phyloP scores from a whole-genome alignment of 192 early-diverging fungal species.

The Coemansia sp. region DNA sequence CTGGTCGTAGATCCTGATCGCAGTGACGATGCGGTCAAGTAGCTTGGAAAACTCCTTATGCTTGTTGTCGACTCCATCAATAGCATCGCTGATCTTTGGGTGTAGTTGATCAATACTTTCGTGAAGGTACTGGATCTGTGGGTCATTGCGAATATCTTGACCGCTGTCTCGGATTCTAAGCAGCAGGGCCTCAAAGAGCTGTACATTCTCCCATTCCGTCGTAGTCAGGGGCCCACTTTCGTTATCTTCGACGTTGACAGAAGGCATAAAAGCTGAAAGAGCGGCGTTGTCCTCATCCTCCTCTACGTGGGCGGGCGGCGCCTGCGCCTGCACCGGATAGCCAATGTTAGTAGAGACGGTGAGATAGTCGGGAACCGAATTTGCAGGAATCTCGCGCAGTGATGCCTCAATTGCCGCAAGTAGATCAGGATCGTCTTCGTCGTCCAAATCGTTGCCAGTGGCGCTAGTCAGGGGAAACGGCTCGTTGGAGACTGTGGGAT shows the following conservation, averaged over 20 bases:
- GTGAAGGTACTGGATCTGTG: slow-evolving; percentile 82
- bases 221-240: slow-evolving; percentile 65
- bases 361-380: slow-evolving; percentile 31
- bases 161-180: slow-evolving; percentile 79
- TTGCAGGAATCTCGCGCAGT: slow-evolving; percentile 59
- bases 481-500: slow-evolving; percentile 32
- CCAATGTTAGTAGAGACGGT: slow-evolving; percentile 11
- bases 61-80: slow-evolving; percentile 77
- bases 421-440: slow-evolving; percentile 70
- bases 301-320: neutral
- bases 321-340: slow-evolving; percentile 3
- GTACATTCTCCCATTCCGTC: slow-evolving; percentile 87
- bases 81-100: slow-evolving; percentile 74
- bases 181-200: slow-evolving; percentile 86
- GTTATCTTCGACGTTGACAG: slow-evolving; percentile 24
- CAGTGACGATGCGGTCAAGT: slow-evolving; percentile 80
- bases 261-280: slow-evolving; percentile 45
- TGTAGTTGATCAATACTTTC: slow-evolving; percentile 86
- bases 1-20: slow-evolving; percentile 79
- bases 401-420: slow-evolving; percentile 81
- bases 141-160: slow-evolving; percentile 73
- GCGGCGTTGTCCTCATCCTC: slow-evolving; percentile 15
- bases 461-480: slow-evolving; percentile 43
- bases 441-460: slow-evolving; percentile 22
- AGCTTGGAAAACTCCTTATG: slow-evolving; percentile 79